A percentile compares a stretch with the other conserved stretches of the same genome.
These are phyloP conservation scores for Recurvomyces mirabilis DNA, from an alignment of 495 filamentous ascomycete genomes.

Conservation along the genomic window DNA sequence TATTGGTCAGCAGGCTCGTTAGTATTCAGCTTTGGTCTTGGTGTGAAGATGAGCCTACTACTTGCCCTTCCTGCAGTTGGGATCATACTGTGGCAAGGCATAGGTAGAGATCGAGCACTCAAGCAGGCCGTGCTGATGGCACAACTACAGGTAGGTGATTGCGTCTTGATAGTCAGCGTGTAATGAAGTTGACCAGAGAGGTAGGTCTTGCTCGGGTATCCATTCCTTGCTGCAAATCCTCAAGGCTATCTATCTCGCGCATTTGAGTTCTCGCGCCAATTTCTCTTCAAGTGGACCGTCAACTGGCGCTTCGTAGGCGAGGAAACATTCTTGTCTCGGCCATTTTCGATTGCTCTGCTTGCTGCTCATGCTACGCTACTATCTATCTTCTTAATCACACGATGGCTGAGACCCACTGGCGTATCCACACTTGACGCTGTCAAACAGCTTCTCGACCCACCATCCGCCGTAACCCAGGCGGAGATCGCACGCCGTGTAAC, in stretches of 20 bases:
- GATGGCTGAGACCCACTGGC: conserved; percentile 46
- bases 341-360: conserved; percentile 60
- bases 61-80: conserved; percentile 71
- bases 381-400: conserved; percentile 43
- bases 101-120: conserved; percentile 51
- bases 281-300: conserved; percentile 96
- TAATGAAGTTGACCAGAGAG: not conserved
- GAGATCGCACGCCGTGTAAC: conserved; percentile 48
- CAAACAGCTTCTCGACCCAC: conserved; percentile 42
- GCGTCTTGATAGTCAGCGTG: not conserved
- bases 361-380: conserved; percentile 57
- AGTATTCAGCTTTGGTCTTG: conserved; percentile 67
- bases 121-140: conserved; percentile 57
- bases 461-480: conserved; percentile 23
- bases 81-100: conserved; percentile 56
- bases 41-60: conserved; percentile 85
- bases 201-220: conserved; percentile 55
- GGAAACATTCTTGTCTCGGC: conserved; percentile 62
- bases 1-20: conserved; percentile 60
- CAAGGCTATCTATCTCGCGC: conserved; percentile 64
- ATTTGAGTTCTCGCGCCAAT: conserved; percentile 80
- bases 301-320: conserved; percentile 93
- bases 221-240: conserved; percentile 60
- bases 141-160: conserved; percentile 52
- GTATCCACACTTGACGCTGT: conserved; percentile 38